phyloP scores from a whole-genome alignment of 495 filamentous ascomycete genomes.

The Penicillium ucsense region DNA sequence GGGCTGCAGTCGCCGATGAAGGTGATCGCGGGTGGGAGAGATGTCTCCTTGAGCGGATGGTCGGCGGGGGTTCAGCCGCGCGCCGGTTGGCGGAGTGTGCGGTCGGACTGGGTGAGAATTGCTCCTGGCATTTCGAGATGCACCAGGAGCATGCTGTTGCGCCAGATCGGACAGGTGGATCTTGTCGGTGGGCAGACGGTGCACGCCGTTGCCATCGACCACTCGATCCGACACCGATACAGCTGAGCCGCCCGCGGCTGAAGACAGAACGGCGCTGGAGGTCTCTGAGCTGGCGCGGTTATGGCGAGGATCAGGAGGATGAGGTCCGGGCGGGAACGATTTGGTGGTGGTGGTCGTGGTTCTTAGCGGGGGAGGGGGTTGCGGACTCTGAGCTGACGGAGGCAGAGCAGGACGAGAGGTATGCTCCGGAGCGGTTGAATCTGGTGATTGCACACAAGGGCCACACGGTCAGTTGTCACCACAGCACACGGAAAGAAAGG shows the following conservation, averaged over 20 bases:
- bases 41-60: slow-evolving; percentile 20
- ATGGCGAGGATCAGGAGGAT: slow-evolving; percentile 26
- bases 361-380: slow-evolving; percentile 10
- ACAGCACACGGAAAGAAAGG: background rate
- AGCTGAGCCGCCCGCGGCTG: slow-evolving; percentile 30
- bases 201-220: slow-evolving; percentile 30
- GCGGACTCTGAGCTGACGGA: slow-evolving; percentile 5
- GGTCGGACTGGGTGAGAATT: slow-evolving; percentile 37
- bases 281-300: slow-evolving; percentile 28
- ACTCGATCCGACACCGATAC: slow-evolving; percentile 19
- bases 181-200: slow-evolving; percentile 28
- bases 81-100: slow-evolving; percentile 30
- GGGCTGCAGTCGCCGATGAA: slow-evolving; percentile 25
- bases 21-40: slow-evolving; percentile 22
- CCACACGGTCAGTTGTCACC: background rate
- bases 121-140: slow-evolving; percentile 35
- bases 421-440: slow-evolving; percentile 9
- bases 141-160: slow-evolving; percentile 23
- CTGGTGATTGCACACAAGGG: slow-evolving; percentile 4
- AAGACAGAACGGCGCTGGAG: slow-evolving; percentile 18
- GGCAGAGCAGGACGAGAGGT: slow-evolving; percentile 5
- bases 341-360: slow-evolving; percentile 11
- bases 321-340: slow-evolving; percentile 15
- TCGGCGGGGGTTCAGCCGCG: slow-evolving; percentile 26
- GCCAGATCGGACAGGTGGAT: slow-evolving; percentile 23